phyloP scores from a whole-genome alignment of 257 asterid species.

The Thymus mandschuricus region DNA sequence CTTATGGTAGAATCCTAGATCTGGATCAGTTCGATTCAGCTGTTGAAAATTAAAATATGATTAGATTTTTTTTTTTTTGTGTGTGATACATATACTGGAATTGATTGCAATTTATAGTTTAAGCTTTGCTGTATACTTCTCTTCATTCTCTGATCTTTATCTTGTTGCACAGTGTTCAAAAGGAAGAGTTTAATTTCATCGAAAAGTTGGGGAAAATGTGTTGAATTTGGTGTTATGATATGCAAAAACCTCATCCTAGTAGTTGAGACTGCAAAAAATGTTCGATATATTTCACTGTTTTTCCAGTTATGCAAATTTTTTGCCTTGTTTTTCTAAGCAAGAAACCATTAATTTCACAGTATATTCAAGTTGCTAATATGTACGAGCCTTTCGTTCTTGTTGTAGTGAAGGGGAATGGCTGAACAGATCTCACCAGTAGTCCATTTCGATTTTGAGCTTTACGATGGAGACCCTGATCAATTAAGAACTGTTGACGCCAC shows the following conservation, averaged over 20 bases:
- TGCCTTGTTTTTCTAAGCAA: not conserved
- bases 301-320: not conserved
- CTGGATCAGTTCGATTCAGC: not conserved
- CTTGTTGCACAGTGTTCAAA: not conserved
- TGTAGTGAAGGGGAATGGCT: slow-evolving; percentile 30
- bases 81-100: not conserved
- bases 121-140: not conserved
- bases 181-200: not conserved
- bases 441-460: slow-evolving; percentile 43
- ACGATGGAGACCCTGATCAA: slow-evolving; percentile 42
- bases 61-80: not conserved
- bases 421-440: slow-evolving; percentile 29
- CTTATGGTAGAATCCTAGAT: not conserved
- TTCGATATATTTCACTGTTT: not conserved
- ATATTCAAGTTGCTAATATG: not conserved
- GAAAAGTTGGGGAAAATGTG: not conserved
- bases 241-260: slow-evolving; percentile 5
- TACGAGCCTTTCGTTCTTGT: not conserved
- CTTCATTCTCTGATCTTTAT: too few relatives aligned
- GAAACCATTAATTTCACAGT: not conserved
- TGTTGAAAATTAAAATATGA: not conserved
- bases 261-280: not conserved
- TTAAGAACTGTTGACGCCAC: slow-evolving; percentile 39
- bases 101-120: not conserved
- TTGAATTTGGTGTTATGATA: not conserved